Evolutionary conservation across 805 yeast genomes (phyloP), one percentile per base, ranked within the genome.

Genomic region (Suhomyces sp.): DNA sequence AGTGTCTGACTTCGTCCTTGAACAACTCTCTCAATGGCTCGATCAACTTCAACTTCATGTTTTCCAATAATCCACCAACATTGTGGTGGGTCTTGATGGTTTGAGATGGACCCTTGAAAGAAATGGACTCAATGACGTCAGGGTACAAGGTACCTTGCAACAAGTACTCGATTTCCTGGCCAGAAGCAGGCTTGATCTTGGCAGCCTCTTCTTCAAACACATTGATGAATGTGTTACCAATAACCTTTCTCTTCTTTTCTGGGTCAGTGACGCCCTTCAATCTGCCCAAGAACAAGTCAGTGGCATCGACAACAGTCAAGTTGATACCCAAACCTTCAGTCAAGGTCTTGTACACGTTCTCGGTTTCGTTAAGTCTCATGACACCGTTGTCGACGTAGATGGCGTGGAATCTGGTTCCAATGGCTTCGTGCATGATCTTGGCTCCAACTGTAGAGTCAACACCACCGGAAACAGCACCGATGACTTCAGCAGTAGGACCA

Each of bases 371-470:
- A 67, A 85, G 79, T 78, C 99, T 86, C 88, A 94, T 86, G 68
- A 94, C 94, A 74, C 99, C 99, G 70, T 94, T 94, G 73, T 94
- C 99, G 57, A 94, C 99, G 67, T 90, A 82, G 64, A 94, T 92
- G 53, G 99, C 99, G 66, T 94, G 99, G 87, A 94, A 94, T 71
- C 99, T 84, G 66, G 89, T 94, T 68, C 99, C 99, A 72, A 94
- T 94, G 59, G 99, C 99, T 77, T 89, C 97, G 59, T 90, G 86
- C 96, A 94, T 87, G 68, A 94, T 82, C 80, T 93, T 94, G 59
- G 99, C 97, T 60, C 97, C 99, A 55, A 94, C 99, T 46, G 99
- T 94, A 48, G 99, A 94, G 76, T 94, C 99, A 57, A 94, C 99
- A 79, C 99, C 99, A 66, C 99, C 99, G 49, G 97, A 90, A 59